Percentiles rank a stretch among this genome's conserved stretches.
phyloP scores from a whole-genome alignment of 768 basidiomycete species.

The Suillus subalutaceus region DNA sequence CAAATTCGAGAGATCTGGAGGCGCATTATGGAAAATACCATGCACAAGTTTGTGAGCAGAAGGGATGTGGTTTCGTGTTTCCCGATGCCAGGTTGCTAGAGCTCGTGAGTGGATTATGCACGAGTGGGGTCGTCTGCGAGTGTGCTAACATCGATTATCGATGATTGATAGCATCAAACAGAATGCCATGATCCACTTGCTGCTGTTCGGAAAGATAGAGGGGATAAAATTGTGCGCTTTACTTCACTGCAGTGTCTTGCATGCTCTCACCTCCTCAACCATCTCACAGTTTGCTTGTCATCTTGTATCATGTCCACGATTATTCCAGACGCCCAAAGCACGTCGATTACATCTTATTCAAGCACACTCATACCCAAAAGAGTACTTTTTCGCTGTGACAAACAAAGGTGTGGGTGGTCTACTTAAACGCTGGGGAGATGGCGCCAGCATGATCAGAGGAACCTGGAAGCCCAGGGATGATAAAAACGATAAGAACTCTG shows the following conservation, averaged over 20 bases:
- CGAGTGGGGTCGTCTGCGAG: background rate
- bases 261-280: conserved; percentile 1
- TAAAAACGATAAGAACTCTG: conserved; percentile 18
- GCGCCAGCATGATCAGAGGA: conserved; percentile 75
- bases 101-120: conserved; percentile 55
- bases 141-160: conserved; percentile 1
- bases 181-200: conserved; percentile 90
- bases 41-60: conserved; percentile 77
- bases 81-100: conserved; percentile 80
- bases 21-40: conserved; percentile 83
- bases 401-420: conserved; percentile 89
- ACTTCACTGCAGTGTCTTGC: conserved; percentile 7
- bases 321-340: conserved; percentile 73
- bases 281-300: conserved; percentile 75
- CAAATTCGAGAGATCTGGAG: conserved; percentile 71
- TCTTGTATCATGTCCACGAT: conserved; percentile 55
- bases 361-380: conserved; percentile 81
- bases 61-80: conserved; percentile 78
- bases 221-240: conserved; percentile 75
- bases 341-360: conserved; percentile 82
- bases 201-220: conserved; percentile 72
- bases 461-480: conserved; percentile 62
- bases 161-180: conserved; percentile 62
- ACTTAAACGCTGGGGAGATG: conserved; percentile 80
- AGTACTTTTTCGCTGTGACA: conserved; percentile 90